Percentiles rank a stretch among this genome's conserved stretches.
phyloP scores from a whole-genome alignment of 768 basidiomycete species.

The Xanthoconium purpureum region DNA sequence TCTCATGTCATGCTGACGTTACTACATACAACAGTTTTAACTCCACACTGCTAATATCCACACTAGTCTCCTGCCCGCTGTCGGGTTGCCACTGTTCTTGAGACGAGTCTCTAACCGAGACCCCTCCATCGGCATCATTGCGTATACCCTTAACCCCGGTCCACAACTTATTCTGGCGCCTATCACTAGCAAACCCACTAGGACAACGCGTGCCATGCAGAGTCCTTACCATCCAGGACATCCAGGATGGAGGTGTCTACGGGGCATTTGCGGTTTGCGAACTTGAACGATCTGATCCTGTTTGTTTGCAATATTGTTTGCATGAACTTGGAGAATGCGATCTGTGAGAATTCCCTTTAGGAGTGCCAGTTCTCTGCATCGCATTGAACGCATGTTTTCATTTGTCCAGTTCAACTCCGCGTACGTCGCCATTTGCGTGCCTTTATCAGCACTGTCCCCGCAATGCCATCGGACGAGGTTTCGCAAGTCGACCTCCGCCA shows the following conservation, averaged over 20 bases:
- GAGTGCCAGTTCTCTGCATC: background rate
- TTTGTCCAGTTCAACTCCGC: background rate
- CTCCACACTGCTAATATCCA: no score
- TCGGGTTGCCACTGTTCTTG: no score
- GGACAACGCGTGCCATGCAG: slow-evolving; percentile 14
- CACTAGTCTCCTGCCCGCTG: no score
- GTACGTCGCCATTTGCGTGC: background rate
- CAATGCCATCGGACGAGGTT: slow-evolving; percentile 1
- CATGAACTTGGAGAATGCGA: no score
- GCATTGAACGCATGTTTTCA: slow-evolving; percentile 10
- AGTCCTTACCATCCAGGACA: slow-evolving; percentile 2
- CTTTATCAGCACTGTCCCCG: background rate
- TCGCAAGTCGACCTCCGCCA: background rate
- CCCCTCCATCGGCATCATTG: background rate
- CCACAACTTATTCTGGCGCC: background rate
- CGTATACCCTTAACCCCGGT: slow-evolving; percentile 6
- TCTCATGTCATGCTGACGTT: no score
- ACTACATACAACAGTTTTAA: no score
- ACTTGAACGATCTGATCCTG: slow-evolving; percentile 4
- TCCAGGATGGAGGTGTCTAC: background rate
- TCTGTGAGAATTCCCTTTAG: background rate
- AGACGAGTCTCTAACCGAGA: background rate
- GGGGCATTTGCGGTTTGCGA: background rate
- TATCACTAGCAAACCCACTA: background rate
- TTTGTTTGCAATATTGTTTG: no score